phyloP scores from a whole-genome alignment of 371 early-diverging fungal genomes.

The Mortierella sp. region DNA sequence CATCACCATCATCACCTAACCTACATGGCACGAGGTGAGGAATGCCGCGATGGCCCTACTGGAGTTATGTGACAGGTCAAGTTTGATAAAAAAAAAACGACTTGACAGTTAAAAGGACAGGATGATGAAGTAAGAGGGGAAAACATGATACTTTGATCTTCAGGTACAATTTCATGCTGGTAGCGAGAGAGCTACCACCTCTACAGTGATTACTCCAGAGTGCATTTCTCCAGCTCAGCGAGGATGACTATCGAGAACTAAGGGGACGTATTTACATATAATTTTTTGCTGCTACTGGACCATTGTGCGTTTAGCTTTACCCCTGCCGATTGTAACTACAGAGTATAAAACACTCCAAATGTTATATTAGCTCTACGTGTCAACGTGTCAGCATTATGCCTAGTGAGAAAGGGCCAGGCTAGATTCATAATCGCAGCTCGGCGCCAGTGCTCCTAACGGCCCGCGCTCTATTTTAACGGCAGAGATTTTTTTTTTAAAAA shows the following conservation, averaged over 20 bases:
- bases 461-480: too few relatives aligned
- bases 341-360: not conserved
- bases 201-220: not conserved
- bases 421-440: not conserved
- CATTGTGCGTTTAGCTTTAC: not conserved
- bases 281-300: not conserved
- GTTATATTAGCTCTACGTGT: not conserved
- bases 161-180: not conserved
- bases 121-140: slow-evolving; percentile 5
- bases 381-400: not conserved
- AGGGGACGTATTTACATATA: not conserved
- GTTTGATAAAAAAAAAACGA: too few relatives aligned
- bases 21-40: too few relatives aligned
- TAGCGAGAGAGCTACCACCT: not conserved
- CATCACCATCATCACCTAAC: too few relatives aligned
- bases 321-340: not conserved
- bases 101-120: not conserved
- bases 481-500: not conserved
- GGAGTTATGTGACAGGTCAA: too few relatives aligned
- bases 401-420: not conserved
- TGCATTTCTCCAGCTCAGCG: not conserved
- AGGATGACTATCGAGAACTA: not conserved
- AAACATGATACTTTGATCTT: not conserved
- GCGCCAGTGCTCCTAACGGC: not conserved
- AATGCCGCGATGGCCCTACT: too few relatives aligned